Evolutionary conservation across 1,284 basidiomycete genomes (phyloP).

Genomic region (Ganoderma lucidum): DNA sequence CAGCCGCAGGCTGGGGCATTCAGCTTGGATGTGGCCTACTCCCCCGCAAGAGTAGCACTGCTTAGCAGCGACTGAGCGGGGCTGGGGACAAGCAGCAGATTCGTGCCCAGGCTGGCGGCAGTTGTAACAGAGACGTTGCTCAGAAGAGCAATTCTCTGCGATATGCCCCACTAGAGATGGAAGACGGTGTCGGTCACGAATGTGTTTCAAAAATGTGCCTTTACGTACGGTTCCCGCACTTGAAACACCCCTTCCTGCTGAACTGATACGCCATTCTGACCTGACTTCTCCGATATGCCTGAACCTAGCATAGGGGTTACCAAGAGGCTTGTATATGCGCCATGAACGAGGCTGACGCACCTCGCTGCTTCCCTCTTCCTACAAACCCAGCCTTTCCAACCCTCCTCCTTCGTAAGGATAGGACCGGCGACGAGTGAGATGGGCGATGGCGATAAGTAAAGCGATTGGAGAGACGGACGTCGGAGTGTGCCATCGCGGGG

Average conservation of each 20-base stretch:
- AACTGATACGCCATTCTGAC: conserved; percentile 77
- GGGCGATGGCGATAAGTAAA: conserved; percentile 43
- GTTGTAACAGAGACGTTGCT: conserved; percentile 91
- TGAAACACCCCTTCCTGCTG: conserved; percentile 87
- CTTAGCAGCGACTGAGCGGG: conserved; percentile 78
- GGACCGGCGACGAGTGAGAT: conserved; percentile 46
- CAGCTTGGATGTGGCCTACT: conserved; percentile 80
- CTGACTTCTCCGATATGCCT: conserved; percentile 40
- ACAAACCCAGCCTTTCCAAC: conserved; percentile 53
- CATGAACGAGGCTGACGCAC: conserved; percentile 28
- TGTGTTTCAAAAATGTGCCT: conserved; percentile 14
- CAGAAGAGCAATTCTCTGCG: conserved; percentile 88
- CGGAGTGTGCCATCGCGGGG: conserved; percentile 8
- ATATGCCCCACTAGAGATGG: conserved; percentile 80
- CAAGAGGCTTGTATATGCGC: conserved; percentile 6
- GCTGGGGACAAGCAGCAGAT: conserved; percentile 86
- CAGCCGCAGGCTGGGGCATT: conserved; percentile 85
- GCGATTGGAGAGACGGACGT: conserved; percentile 13
- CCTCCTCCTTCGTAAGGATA: conserved; percentile 54
- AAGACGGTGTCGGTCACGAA: conserved; percentile 28
- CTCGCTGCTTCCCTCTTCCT: conserved; percentile 54
- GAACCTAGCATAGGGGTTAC: conserved; percentile 28
- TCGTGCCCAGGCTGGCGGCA: conserved; percentile 92
- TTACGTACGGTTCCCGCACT: conserved; percentile 82
- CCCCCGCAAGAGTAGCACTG: conserved; percentile 86